Percentiles rank a stretch among this genome's conserved stretches.
Evolutionary conservation across 768 basidiomycete genomes (phyloP).

Genomic region (Lentinula lateritia): DNA sequence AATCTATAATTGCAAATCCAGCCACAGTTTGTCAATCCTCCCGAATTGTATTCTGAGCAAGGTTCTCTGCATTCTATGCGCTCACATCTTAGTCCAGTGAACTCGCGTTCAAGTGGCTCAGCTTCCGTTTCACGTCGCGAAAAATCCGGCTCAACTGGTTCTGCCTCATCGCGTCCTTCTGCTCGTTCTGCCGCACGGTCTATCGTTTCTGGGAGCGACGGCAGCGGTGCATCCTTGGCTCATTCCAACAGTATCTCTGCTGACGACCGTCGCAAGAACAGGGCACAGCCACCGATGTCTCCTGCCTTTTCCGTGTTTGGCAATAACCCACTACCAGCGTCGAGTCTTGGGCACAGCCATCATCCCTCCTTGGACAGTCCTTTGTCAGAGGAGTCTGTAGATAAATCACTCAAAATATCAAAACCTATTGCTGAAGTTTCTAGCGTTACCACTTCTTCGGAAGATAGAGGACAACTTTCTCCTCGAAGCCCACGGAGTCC

Average conservation of each 20-base stretch:
- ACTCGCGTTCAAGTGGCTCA: conserved; percentile 46
- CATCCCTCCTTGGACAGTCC: not conserved
- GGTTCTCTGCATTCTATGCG: conserved; percentile 63
- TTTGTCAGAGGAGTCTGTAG: not conserved
- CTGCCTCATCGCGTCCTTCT: conserved; percentile 51
- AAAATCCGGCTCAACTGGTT: conserved; percentile 38
- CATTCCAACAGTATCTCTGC: conserved; percentile 52
- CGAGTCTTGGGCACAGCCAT: conserved; percentile 7
- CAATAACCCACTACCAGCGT: not conserved
- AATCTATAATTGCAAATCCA: conserved; percentile 17
- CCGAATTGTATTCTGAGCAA: conserved; percentile 46
- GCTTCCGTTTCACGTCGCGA: conserved; percentile 42
- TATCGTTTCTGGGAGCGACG: conserved; percentile 26
- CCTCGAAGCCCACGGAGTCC: conserved; percentile 9
- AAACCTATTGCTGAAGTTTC: not conserved
- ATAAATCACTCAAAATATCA: not conserved
- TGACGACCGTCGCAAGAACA: conserved; percentile 35
- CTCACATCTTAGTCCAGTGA: conserved; percentile 46
- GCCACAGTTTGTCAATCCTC: conserved; percentile 39
- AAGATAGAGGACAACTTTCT: not conserved
- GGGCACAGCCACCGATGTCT: conserved; percentile 26
- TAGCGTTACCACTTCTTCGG: not conserved
- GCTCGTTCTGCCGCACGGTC: conserved; percentile 29
- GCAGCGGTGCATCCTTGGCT: conserved; percentile 31
- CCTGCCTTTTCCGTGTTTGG: conserved; percentile 52